Evolutionary conservation across 495 filamentous ascomycete genomes (phyloP), one percentile per base, ranked within the genome.

Genomic region (Penicillium verhagenii): DNA sequence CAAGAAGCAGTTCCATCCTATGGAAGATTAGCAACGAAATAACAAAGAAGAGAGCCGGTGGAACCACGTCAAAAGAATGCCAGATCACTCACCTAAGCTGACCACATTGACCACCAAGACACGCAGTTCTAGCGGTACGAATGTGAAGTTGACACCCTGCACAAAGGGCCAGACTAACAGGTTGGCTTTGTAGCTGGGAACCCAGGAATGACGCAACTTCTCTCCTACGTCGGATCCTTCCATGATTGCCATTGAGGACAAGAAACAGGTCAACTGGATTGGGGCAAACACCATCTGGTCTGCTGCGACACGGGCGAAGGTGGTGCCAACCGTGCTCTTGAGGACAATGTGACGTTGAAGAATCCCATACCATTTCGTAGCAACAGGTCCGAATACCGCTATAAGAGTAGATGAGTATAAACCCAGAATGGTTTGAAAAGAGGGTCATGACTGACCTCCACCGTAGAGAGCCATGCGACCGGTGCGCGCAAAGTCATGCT

Each of bases 1-100:
- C 47, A 98, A 71, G 69, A 96, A 94, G 69, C 91, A 96, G 67
- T 98, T 98, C 94, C 94, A 98, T 56, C 91, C 93, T 83, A 79
- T 70, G 40, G 59, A 76, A 20, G 13, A 19, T 47, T 50, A 61
- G 63, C 70, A 50, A 67, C 58, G 56, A 54, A 23, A 13, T 49
- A 4, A 38, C 14, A 35, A 43, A 23, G 19, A 21, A 3, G n/a
- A 10, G 21, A 24, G 11, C 21, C 11, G 14, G 23, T 52, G 16
- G 29, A 19, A 52, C 31, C 18, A 20, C 3, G 38, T 9, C 18
- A 43, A 19, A 43, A 26, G 20, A 3, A 4, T 9, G 14, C 11
- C 10, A 24, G 31, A 40, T 20, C 14, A 79, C 84, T 69, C 68
- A 90, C 86, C 87, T 58, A 90, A 74, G 62, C 78, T 82, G 39